Evolutionary conservation across 148 eudicot species (phyloP).

Genomic region (Spergularia bocconei): DNA sequence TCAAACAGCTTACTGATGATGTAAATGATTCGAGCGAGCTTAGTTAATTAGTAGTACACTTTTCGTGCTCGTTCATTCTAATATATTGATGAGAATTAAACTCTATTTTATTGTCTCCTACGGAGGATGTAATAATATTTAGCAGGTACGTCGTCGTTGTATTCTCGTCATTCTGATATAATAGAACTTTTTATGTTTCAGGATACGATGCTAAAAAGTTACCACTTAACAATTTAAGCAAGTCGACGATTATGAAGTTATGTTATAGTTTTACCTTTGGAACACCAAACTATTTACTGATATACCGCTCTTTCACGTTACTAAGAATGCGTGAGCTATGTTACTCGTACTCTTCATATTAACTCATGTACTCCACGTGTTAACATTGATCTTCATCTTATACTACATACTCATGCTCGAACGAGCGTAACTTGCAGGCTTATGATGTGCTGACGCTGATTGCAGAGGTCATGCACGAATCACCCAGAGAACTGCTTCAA

Average conservation of each 20-base stretch:
- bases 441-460: constrained; percentile 14
- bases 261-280: background rate
- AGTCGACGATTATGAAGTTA: constrained; percentile 8
- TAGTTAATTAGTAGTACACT: too few relatives aligned
- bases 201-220: constrained; percentile 20
- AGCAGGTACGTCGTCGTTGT: too few relatives aligned
- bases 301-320: background rate
- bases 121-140: too few relatives aligned
- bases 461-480: constrained; percentile 19
- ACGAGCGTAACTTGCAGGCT: constrained; percentile 12
- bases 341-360: too few relatives aligned
- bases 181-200: background rate
- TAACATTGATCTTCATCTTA: background rate
- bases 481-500: constrained; percentile 7
- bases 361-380: background rate
- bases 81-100: too few relatives aligned
- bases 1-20: background rate
- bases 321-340: too few relatives aligned
- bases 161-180: too few relatives aligned
- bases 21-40: too few relatives aligned
- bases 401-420: background rate
- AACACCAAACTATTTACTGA: background rate
- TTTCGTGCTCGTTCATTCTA: too few relatives aligned
- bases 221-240: constrained; percentile 15
- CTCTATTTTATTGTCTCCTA: too few relatives aligned